phyloP scores from a whole-genome alignment of 2,329 filamentous ascomycete genomes.

The Pezizomycotina sp. region DNA sequence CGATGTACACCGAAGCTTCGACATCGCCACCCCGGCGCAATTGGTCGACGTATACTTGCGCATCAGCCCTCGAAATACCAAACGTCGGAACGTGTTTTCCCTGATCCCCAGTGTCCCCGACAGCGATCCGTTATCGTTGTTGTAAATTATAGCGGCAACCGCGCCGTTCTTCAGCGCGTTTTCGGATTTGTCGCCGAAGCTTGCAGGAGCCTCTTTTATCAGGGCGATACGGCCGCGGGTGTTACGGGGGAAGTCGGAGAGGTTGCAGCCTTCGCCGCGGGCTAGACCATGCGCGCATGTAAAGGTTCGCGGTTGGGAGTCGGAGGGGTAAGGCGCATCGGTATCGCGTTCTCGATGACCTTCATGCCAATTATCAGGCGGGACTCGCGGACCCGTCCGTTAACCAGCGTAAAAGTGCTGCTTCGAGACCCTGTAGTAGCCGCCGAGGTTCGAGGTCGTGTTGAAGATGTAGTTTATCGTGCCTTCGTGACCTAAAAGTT shows the following conservation, averaged over 20 bases:
- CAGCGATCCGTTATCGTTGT: constrained; percentile 47
- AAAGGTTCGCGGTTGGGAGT: constrained; percentile 44
- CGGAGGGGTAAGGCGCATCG: constrained; percentile 52
- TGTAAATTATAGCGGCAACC: constrained; percentile 55
- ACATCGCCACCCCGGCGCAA: constrained; percentile 32
- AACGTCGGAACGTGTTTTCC: constrained; percentile 16
- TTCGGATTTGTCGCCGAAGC: constrained; percentile 55
- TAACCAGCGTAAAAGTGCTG: constrained; percentile 48
- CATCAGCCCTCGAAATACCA: constrained; percentile 9
- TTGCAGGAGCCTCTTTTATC: constrained; percentile 51
- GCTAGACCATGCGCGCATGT: constrained; percentile 42
- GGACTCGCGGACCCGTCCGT: constrained; percentile 43
- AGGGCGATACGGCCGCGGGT: constrained; percentile 51
- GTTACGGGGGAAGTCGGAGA: constrained; percentile 44
- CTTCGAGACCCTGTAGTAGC: constrained; percentile 46
- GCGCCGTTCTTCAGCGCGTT: constrained; percentile 54
- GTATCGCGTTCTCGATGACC: constrained; percentile 35
- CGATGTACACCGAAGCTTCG: constrained; percentile 43
- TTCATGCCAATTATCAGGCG: constrained; percentile 40
- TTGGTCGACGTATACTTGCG: constrained; percentile 2
- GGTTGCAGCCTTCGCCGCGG: constrained; percentile 45
- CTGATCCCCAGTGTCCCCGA: constrained; percentile 49
- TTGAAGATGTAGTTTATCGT: constrained; percentile 47
- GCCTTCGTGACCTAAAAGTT: constrained; percentile 46
- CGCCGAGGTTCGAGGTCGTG: constrained; percentile 38